Percentiles rank a stretch among this genome's conserved stretches.
These are phyloP conservation scores for Cladophialophora carrionii DNA, from an alignment of 2,329 filamentous ascomycete genomes.

Conservation along the genomic window DNA sequence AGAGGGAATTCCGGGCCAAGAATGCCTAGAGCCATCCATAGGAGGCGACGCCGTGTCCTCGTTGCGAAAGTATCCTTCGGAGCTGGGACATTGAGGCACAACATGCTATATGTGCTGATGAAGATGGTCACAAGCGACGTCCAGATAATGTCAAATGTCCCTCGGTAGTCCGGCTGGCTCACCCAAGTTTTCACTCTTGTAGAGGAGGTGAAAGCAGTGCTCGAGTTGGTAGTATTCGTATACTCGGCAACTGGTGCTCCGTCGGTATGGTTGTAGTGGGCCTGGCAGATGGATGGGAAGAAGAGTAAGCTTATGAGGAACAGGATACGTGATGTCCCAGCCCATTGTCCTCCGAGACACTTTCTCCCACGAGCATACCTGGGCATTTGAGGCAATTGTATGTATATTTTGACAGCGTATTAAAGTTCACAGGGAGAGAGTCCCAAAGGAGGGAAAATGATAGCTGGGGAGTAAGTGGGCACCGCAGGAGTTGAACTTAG, in stretches of 20 bases:
- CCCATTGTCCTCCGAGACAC: neutral
- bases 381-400: neutral
- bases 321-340: neutral
- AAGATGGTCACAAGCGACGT: slow-evolving; percentile 48
- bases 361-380: neutral
- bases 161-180: slow-evolving; percentile 44
- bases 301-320: slow-evolving; percentile 8
- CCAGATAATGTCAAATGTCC: slow-evolving; percentile 49
- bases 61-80: slow-evolving; percentile 42
- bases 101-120: slow-evolving; percentile 49
- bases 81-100: slow-evolving; percentile 47
- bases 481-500: neutral
- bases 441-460: neutral
- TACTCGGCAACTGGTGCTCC: neutral
- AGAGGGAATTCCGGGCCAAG: slow-evolving; percentile 48
- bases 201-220: slow-evolving; percentile 3
- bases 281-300: slow-evolving; percentile 6
- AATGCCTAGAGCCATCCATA: slow-evolving; percentile 44
- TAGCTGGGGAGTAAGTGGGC: neutral
- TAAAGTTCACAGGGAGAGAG: neutral
- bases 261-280: neutral
- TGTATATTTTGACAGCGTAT: neutral
- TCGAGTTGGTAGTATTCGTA: neutral
- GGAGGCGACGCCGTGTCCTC: slow-evolving; percentile 42
- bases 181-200: slow-evolving; percentile 41